Conservation (phyloP, 192 early-diverging fungal genomes). For the Backusella parvicylindrica region DNA sequence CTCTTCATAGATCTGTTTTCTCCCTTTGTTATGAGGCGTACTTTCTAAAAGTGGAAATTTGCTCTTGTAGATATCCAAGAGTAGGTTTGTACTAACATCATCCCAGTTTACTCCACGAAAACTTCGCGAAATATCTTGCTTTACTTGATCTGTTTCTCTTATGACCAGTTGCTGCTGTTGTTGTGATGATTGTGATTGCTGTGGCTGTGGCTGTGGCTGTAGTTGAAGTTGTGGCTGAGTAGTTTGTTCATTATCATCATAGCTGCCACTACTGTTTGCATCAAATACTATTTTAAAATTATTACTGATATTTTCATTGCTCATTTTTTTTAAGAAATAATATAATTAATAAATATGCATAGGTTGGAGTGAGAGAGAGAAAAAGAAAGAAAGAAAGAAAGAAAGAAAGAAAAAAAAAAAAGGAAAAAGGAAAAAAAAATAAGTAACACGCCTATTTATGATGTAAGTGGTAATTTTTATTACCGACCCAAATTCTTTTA, state of each 20-base stretch:
- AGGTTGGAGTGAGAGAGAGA: neutral
- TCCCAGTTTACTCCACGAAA: conserved; percentile 2
- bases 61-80: neutral
- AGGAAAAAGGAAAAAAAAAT: no score
- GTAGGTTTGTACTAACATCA: neutral
- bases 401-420: no score
- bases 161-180: neutral
- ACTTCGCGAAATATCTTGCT: neutral
- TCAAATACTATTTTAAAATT: neutral
- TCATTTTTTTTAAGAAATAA: neutral
- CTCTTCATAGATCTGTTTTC: neutral
- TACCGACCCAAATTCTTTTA: no score
- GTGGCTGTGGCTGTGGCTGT: neutral
- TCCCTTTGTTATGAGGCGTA: neutral
- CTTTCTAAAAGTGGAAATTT: neutral
- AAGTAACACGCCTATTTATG: no score
- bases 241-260: neutral
- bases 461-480: no score
- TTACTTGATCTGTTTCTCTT: neutral
- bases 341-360: neutral
- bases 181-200: no score
- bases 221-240: neutral
- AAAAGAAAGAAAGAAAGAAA: neutral
- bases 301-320: neutral
- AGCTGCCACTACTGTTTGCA: neutral